Evolutionary conservation across 73 alveolate species (phyloP), one percentile per base, ranked within the genome.

Genomic region (Tetrahymena borealis): DNA sequence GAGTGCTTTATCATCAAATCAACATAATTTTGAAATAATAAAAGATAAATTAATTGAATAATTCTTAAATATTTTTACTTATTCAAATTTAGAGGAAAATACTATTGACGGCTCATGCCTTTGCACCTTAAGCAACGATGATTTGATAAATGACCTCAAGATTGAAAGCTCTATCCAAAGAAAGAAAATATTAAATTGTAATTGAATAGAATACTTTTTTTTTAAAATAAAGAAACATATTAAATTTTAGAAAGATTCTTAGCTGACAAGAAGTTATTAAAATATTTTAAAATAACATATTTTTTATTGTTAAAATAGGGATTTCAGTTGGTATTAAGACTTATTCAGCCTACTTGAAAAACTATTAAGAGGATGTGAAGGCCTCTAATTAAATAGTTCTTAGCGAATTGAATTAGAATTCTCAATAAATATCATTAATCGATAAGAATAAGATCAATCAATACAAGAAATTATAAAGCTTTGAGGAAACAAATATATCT

Each of bases 51-150:
- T 42, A 0, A 60, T 24, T 24, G 13, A 20, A 6, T 18, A 15
- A 24, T 1, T 6, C 1, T 18, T 60, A 60, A 20, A 60, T 24
- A 24, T 60, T 60, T 24, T n/a, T 60, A 24, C 28, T 1, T 60
- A 4, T 28, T 15, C 28, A 60, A 20, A 60, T 24, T 24, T n/a
- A 60, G 85, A 60, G 85, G 85, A 60, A 60, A 93, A 93, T 85
- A 79, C 95, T 39, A 97, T 97, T 41, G 99, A 97, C 42, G 99
- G 99, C n/a, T 94, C 98, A 15, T 92, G 97, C 33, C 39, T 97
- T 79, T 95, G 91, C 42, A 95, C 93, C 78, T 96, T 97, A 10
- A 94, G 91, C 40, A 98, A 96, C 33, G 94, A 91, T 42, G 99
- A 97, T 79, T 91, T 97, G 8, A 38, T 60, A 43, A 95, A 92